Evolutionary conservation across 2,329 filamentous ascomycete species (phyloP).

Genomic region (Cladosporium sp.): DNA sequence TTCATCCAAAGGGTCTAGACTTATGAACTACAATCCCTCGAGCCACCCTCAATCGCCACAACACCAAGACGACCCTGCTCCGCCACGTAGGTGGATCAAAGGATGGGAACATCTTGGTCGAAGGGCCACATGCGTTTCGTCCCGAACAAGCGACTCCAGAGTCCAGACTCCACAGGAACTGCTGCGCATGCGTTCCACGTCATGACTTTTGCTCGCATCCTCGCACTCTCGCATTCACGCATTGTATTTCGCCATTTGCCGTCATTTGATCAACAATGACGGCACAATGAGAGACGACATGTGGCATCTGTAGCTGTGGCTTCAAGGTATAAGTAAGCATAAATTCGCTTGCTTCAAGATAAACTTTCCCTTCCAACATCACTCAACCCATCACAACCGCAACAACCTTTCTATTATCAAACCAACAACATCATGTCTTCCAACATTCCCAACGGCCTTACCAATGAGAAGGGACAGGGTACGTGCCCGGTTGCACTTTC

Average conservation of each 20-base stretch:
- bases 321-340: not conserved
- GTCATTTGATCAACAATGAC: slow-evolving; percentile 11
- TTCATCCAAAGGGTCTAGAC: not conserved
- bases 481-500: too few relatives aligned
- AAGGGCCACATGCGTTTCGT: not conserved
- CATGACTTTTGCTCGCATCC: slow-evolving; percentile 12
- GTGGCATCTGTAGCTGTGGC: not conserved
- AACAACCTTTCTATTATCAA: not conserved
- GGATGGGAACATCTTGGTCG: not conserved
- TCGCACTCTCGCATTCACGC: not conserved
- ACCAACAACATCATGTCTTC: not conserved
- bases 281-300: not conserved
- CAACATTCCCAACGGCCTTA: not conserved
- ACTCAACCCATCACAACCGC: not conserved
- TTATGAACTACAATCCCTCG: not conserved
- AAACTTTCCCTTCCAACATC: not conserved
- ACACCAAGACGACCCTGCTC: not conserved
- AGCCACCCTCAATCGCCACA: not conserved
- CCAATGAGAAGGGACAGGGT: slow-evolving; percentile 41
- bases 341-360: too few relatives aligned
- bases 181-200: slow-evolving; percentile 1
- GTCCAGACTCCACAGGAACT: not conserved
- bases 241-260: not conserved
- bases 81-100: not conserved
- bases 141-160: not conserved